Conservation (phyloP, 257 asterid species). For the Linderniella brevidens region DNA sequence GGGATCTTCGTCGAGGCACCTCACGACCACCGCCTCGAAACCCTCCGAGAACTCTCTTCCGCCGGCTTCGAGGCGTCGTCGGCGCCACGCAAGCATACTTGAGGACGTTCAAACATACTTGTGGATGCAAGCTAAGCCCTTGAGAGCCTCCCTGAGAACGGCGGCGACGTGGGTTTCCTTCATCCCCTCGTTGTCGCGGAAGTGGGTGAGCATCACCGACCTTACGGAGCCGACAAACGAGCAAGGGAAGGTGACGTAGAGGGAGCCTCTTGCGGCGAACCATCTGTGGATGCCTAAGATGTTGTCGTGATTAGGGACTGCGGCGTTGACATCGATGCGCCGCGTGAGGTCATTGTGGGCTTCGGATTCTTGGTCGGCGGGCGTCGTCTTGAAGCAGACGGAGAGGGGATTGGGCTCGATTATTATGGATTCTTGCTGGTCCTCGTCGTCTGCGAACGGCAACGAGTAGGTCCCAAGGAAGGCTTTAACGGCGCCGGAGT, state of each 20-base stretch:
- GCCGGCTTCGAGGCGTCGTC: no score
- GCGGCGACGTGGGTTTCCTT: not conserved
- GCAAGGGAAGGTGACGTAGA: conserved; percentile 6
- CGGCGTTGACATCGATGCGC: not conserved
- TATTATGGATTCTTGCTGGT: no score
- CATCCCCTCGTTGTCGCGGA: conserved; percentile 2
- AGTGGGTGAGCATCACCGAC: not conserved
- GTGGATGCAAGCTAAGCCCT: conserved; percentile 2
- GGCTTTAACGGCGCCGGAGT: no score
- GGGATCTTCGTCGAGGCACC: conserved; percentile 6
- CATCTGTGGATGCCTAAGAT: not conserved
- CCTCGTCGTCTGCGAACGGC: no score
- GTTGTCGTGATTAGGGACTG: not conserved
- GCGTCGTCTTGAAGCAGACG: not conserved
- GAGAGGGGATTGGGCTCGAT: no score
- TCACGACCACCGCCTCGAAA: conserved; percentile 8
- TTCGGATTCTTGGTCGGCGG: not conserved
- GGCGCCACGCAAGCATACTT: no score
- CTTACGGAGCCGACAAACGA: conserved; percentile 7
- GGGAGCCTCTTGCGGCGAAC: not conserved
- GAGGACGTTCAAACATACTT: no score
- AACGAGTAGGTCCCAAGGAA: no score
- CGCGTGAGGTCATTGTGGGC: not conserved
- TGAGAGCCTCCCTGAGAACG: not conserved
- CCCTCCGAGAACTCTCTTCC: conserved; percentile 2